These are phyloP conservation scores for Clathrospora elynae DNA, from an alignment of 2,329 filamentous ascomycete genomes.

Conservation along the genomic window DNA sequence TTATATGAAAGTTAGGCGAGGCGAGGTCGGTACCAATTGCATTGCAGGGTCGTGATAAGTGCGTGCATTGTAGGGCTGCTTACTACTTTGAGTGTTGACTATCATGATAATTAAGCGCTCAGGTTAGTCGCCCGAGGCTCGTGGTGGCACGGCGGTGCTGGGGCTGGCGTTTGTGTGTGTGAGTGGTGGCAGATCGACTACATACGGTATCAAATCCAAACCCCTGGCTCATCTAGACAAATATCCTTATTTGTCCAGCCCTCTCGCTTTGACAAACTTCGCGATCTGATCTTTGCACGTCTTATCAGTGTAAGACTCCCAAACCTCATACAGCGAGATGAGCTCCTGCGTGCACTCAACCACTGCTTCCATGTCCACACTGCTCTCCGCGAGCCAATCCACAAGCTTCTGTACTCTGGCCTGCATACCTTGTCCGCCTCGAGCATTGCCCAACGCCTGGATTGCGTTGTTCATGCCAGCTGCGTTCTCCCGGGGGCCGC, in stretches of 20 bases:
- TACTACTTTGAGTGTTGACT: slow-evolving; percentile 33
- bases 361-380: slow-evolving; percentile 80
- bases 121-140: slow-evolving; percentile 16
- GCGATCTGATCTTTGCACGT: slow-evolving; percentile 66
- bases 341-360: slow-evolving; percentile 91
- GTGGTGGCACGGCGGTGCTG: slow-evolving; percentile 13
- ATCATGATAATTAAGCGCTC: slow-evolving; percentile 29
- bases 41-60: slow-evolving; percentile 7
- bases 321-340: slow-evolving; percentile 82
- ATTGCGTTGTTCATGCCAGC: slow-evolving; percentile 48
- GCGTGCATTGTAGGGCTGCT: slow-evolving; percentile 21
- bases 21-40: slow-evolving; percentile 12
- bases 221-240: slow-evolving; percentile 10
- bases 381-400: slow-evolving; percentile 83
- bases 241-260: slow-evolving; percentile 58
- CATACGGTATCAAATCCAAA: no score
- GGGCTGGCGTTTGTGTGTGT: slow-evolving; percentile 1
- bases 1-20: slow-evolving; percentile 24
- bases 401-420: slow-evolving; percentile 69
- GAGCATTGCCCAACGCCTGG: slow-evolving; percentile 44
- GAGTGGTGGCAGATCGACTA: no score
- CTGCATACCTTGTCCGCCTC: slow-evolving; percentile 48
- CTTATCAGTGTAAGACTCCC: slow-evolving; percentile 70
- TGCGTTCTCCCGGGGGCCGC: slow-evolving; percentile 53
- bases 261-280: slow-evolving; percentile 65